Percentiles rank a stretch among this genome's conserved stretches.
Evolutionary conservation across 805 yeast genomes (phyloP).

Genomic region (Wickerhamomyces chambardii): DNA sequence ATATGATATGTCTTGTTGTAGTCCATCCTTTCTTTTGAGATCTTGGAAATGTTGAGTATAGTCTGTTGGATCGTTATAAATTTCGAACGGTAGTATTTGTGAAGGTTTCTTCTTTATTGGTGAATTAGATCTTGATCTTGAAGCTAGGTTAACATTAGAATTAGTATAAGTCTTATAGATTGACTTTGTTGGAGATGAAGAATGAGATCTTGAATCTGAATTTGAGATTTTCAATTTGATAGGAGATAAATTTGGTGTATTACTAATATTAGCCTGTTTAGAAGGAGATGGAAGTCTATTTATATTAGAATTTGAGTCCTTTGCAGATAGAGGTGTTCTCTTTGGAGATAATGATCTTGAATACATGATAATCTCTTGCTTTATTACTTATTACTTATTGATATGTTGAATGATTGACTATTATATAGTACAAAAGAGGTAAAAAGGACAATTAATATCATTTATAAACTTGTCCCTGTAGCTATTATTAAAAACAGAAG

Average conservation of each 20-base stretch:
- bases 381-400: too few species aligned
- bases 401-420: too few species aligned
- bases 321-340: slow-evolving; percentile 14
- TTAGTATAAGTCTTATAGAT: too few species aligned
- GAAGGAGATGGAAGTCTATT: background rate
- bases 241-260: slow-evolving; percentile 6
- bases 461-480: too few species aligned
- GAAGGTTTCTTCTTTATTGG: background rate
- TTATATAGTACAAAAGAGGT: too few species aligned
- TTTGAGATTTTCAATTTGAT: slow-evolving; percentile 3
- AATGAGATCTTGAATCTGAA: background rate
- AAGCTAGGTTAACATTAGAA: too few species aligned
- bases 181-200: background rate
- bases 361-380: background rate
- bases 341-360: slow-evolving; percentile 13
- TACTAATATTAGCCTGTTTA: too few species aligned
- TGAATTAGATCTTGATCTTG: background rate
- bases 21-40: too few species aligned
- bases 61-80: slow-evolving; percentile 15
- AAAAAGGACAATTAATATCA: too few species aligned
- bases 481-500: too few species aligned
- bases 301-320: slow-evolving; percentile 17
- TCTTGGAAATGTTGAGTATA: slow-evolving; percentile 9
- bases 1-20: too few species aligned
- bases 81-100: background rate